These are phyloP conservation scores for Entonaema liquescens DNA, from an alignment of 495 filamentous ascomycete genomes.

Conservation along the genomic window DNA sequence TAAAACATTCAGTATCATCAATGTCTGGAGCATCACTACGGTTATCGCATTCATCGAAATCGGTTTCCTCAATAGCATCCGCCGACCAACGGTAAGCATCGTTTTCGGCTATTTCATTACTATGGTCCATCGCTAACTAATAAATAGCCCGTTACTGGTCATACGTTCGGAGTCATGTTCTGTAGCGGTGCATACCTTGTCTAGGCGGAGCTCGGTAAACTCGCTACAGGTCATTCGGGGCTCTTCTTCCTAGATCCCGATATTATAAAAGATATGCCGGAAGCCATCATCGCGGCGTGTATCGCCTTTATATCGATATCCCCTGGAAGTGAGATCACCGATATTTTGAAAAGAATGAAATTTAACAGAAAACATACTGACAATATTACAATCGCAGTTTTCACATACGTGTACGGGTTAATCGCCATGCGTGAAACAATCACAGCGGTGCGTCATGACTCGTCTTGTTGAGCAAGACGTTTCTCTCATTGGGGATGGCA, in stretches of 20 bases:
- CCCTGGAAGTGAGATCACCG: slow-evolving; percentile 41
- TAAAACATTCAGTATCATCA: slow-evolving; percentile 55
- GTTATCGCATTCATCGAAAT: slow-evolving; percentile 58
- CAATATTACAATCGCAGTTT: slow-evolving; percentile 42
- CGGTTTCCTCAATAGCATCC: slow-evolving; percentile 58
- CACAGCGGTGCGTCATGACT: slow-evolving; percentile 48
- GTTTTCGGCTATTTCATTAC: not conserved
- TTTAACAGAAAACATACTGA: slow-evolving; percentile 28
- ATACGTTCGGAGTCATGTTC: slow-evolving; percentile 49
- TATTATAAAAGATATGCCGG: slow-evolving; percentile 36
- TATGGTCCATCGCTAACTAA: not conserved
- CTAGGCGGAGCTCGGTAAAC: slow-evolving; percentile 58
- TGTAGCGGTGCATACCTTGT: slow-evolving; percentile 54
- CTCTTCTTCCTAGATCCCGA: slow-evolving; percentile 61
- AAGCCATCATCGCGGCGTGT: slow-evolving; percentile 48
- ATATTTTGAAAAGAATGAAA: not conserved
- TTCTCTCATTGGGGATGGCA: not conserved
- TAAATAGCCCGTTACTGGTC: slow-evolving; percentile 48
- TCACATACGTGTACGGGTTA: slow-evolving; percentile 55
- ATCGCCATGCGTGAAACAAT: slow-evolving; percentile 54
- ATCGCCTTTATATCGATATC: slow-evolving; percentile 48
- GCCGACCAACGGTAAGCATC: slow-evolving; percentile 53
- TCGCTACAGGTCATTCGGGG: slow-evolving; percentile 54
- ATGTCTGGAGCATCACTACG: slow-evolving; percentile 52
- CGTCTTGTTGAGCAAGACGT: slow-evolving; percentile 14